Evolutionary conservation across 345 rosid species (phyloP).

Genomic region (Salix viminalis): DNA sequence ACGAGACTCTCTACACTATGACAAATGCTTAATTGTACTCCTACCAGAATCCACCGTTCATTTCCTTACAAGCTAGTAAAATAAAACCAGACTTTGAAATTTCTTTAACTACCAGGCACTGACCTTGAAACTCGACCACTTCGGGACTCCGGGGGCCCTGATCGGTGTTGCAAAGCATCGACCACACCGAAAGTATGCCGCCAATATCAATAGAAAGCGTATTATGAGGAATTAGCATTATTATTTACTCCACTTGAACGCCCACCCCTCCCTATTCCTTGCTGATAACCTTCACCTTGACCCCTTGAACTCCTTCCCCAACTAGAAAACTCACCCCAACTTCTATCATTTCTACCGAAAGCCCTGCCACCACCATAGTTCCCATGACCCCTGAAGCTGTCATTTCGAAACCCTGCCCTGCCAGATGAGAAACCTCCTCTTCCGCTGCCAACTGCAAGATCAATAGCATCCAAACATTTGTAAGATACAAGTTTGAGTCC

Average conservation of each 20-base stretch:
- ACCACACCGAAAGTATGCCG: slow-evolving; percentile 5
- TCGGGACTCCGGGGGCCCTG: too few relatives aligned
- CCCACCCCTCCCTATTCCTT: slow-evolving; percentile 40
- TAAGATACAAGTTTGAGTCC: too few relatives aligned
- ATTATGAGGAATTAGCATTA: slow-evolving; percentile 7
- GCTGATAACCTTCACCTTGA: slow-evolving; percentile 24
- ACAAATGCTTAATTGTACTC: slow-evolving; percentile 3
- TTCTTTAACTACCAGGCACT: neutral
- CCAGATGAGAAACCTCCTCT: slow-evolving; percentile 25
- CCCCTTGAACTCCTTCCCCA: slow-evolving; percentile 15
- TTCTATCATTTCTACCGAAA: slow-evolving; percentile 16
- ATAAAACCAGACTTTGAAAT: neutral
- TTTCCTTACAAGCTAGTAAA: neutral
- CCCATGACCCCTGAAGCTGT: slow-evolving; percentile 23
- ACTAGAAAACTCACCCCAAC: slow-evolving; percentile 19
- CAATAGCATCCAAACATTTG: too few relatives aligned
- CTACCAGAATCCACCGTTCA: neutral
- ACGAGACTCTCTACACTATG: neutral
- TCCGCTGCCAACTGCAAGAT: slow-evolving; percentile 19
- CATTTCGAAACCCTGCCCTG: slow-evolving; percentile 14
- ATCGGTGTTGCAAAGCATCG: neutral
- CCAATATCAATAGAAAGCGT: neutral
- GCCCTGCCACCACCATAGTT: slow-evolving; percentile 15
- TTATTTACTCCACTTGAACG: slow-evolving; percentile 8
- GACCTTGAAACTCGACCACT: too few relatives aligned